Base-by-base conservation (phyloP, 2,329 filamentous ascomycete genomes). In the Diaporthe longicolla region DNA sequence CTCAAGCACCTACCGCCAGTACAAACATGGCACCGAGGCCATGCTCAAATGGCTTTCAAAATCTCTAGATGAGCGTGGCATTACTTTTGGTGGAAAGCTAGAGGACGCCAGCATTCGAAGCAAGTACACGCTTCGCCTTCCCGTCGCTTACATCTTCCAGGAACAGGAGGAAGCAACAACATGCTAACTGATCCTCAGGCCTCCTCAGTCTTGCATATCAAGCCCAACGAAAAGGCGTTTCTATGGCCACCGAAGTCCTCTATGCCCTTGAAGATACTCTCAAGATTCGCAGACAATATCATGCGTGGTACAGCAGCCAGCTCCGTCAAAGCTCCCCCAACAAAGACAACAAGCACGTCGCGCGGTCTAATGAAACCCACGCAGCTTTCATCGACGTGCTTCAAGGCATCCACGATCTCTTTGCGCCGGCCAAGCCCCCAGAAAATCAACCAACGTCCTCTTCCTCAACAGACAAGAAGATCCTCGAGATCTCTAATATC, bases 271-370 rank as follows among this genome's bases (percentile, higher is more conserved):
- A 63, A n/a, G 35, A 63, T 13, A 40, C 24, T 19, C 58, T 63
- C n/a, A 63, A 63, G 15, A 26, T 63, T 21, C 58, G 58, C 8
- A 63, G 58, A 45, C n/a, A 32, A 40, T 63, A 63, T 19, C 37
- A 63, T n/a, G 24, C 58, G 15, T 63, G 58, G 58, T 63, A 29
- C 58, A 63, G 58, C 15, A 32, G 29, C 24, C 37, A 63, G 3
- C 8, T 45, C 24, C 43, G 37, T 26, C n/a, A 19, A 21, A 17
- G 26, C 17, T 63, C 24, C 24, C 37, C 58, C 40, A 3, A 29
- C 19, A 37, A 45, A 26, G n/a, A 26, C 17, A 45, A 61, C 37
- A 45, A 63, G 58, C 21, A 19, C 9, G 19, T 61, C 24, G 11
- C 29, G 24, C 37, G 45, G 37, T 63, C 40, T 1, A 63, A 63